Base-by-base conservation (phyloP, 257 asterid genomes). In the Ballota nigra region DNA sequence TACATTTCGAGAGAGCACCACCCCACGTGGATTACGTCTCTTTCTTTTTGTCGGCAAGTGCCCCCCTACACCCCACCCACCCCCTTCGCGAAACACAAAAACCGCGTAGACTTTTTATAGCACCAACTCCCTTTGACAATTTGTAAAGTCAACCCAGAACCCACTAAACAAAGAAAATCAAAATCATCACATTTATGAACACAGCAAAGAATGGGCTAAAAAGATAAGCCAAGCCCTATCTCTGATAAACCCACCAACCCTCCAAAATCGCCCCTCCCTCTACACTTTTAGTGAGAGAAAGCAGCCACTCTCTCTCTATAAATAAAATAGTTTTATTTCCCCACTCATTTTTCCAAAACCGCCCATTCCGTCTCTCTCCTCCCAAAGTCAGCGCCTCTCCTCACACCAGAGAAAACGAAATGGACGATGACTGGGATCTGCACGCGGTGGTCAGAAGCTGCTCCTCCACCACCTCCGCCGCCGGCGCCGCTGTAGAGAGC, bases 361-460 rank as follows among this genome's bases (percentile, higher is more conserved):
- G 55, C 28, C 69, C 59, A 34, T 7, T 62, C 75, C 34, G 29
- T 64, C 66, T 26, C 13, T 57, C 69, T 40, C 64, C 57, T 59
- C 76, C 56, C 41, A 79, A 81, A 81, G 88, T 81, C 88, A 81
- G 86, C 88, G 86, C 88, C 81, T 82, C 45, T 4, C 84, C 56
- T 45, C 72, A 22, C 23, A 47, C 20, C 67, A 40, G 73, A 68
- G 63, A 55, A 69, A 60, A 65, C 29, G 26, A 16, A 78, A 92
- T 86, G 98, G 96, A 82, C 8, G 97, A 90, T 56, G 98, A 90
- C 62, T 92, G 98, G 98, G 97, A 87, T 85, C 95, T 92, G 9
- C 86, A 90, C 26, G 98, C 98, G 64, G 98, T 92, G 82, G 98
- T 92, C 65, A 82, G 96, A 81, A 90, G 98, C 90, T 92, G 92